Base-by-base conservation (phyloP, 2,329 filamentous ascomycete species). In the Diplodia scrobiculata region DNA sequence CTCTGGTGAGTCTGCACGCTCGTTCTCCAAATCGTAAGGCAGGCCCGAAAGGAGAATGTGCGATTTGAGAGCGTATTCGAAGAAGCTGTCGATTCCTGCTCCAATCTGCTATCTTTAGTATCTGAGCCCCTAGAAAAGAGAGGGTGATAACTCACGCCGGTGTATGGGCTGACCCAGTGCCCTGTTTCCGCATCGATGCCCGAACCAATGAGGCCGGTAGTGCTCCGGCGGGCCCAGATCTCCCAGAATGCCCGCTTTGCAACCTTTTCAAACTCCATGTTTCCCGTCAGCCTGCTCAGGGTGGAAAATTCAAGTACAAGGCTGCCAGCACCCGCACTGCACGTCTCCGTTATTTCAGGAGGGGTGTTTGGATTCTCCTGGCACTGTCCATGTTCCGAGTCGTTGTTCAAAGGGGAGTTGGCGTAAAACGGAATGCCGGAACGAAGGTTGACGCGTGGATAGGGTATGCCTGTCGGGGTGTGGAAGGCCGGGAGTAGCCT, bases 71-170 rank as follows among this genome's bases (percentile, higher is more conserved):
- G 95, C 93, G 78, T 99, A 99, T 79, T 99, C 95, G 73, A 97
- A 98, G 80, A 99, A 99, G 79, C 93, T 97, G 79, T 99, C 95
- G 73, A 97, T 92, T 47, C 95, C 95, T 7, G 95, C 95, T 59
- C 95, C 95, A 71, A 99, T 96, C 80, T 82, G 68, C 68, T 62
- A 9, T 13, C 66, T 19, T 55, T n/a, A 54, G 14, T 25, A 69
- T 47, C 66, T 66, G 59, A 63, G 54, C 63, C 2, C 6, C 34
- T 10, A 36, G 32, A 62, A 34, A 52, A 32, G 53, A 58, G 67
- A 47, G 32, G 59, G 67, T 47, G 32, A 48, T 50, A 47, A 72
- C 77, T 69, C 75, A 81, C 79, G 34, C 95, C 94, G n/a, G 94
- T 89, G 75, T 91, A 93, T 1, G 91, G 85, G 9, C 90, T 90